A percentile compares a stretch with the other conserved stretches of the same genome.
phyloP scores from a whole-genome alignment of 345 rosid species.

The Syzygium jambos region DNA sequence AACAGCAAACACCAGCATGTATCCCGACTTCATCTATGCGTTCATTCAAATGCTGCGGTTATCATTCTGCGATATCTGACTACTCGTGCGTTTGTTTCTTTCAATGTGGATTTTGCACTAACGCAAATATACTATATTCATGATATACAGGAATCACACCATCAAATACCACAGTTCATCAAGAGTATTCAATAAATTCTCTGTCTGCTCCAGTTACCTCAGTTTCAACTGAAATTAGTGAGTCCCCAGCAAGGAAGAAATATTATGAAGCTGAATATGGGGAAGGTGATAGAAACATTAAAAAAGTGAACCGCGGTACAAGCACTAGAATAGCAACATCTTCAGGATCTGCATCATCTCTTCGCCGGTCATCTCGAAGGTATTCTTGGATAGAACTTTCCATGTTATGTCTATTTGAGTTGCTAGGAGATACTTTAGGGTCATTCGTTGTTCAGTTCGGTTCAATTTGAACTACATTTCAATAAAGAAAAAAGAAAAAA shows the following conservation, averaged over 20 bases:
- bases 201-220: conserved; percentile 60
- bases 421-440: not conserved
- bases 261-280: conserved; percentile 16
- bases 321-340: conserved; percentile 22
- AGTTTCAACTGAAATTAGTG: conserved; percentile 43
- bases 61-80: not conserved
- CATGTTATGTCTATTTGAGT: not conserved
- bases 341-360: conserved; percentile 37
- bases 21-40: not conserved
- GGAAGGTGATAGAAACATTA: conserved; percentile 18
- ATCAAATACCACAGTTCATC: conserved; percentile 25
- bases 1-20: not conserved
- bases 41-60: not conserved
- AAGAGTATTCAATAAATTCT: conserved; percentile 44
- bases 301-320: conserved; percentile 22
- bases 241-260: conserved; percentile 34
- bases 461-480: not conserved
- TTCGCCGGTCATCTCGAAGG: conserved; percentile 50
- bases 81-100: not conserved
- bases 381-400: not conserved
- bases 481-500: not conserved
- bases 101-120: not conserved
- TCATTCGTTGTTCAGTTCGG: not conserved
- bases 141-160: conserved; percentile 36
- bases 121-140: not conserved